Conservation (phyloP, 345 rosid species). For the Eucalyptus regnans region DNA sequence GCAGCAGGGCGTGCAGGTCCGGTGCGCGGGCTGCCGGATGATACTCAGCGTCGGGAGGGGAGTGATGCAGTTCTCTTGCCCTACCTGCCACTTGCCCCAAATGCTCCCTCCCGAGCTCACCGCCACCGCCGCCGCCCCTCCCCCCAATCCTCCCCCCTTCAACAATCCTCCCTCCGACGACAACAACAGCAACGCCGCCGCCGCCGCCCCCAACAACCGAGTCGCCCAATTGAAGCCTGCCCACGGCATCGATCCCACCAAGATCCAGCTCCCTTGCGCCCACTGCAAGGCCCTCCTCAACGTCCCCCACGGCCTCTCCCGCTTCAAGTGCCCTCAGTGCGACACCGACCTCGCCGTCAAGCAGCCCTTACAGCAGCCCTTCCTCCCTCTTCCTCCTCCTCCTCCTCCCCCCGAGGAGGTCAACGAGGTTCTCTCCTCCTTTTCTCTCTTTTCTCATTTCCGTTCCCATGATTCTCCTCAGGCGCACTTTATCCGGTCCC, state of each 20-base stretch:
- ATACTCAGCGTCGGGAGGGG: slow-evolving; percentile 67
- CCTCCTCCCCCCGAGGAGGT: slow-evolving; percentile 60
- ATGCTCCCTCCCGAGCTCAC: slow-evolving; percentile 96
- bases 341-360: slow-evolving; percentile 78
- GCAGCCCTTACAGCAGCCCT: slow-evolving; percentile 1
- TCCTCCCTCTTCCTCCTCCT: slow-evolving; percentile 44
- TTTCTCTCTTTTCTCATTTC: not conserved
- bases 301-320: slow-evolving; percentile 81
- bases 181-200: slow-evolving; percentile 10
- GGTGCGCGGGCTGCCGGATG: slow-evolving; percentile 90
- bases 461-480: not conserved
- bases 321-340: slow-evolving; percentile 91
- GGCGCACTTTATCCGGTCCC: not conserved
- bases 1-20: slow-evolving; percentile 66
- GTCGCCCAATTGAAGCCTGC: slow-evolving; percentile 26
- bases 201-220: not conserved
- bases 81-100: slow-evolving; percentile 82
- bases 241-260: slow-evolving; percentile 93
- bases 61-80: slow-evolving; percentile 68
- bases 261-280: slow-evolving; percentile 96
- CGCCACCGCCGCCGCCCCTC: not conserved
- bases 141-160: not conserved
- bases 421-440: slow-evolving; percentile 55
- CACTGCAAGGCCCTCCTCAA: slow-evolving; percentile 90
- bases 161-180: slow-evolving; percentile 4